Conservation (phyloP, 208 protist genomes). For the Phytomonas serpens region DNA sequence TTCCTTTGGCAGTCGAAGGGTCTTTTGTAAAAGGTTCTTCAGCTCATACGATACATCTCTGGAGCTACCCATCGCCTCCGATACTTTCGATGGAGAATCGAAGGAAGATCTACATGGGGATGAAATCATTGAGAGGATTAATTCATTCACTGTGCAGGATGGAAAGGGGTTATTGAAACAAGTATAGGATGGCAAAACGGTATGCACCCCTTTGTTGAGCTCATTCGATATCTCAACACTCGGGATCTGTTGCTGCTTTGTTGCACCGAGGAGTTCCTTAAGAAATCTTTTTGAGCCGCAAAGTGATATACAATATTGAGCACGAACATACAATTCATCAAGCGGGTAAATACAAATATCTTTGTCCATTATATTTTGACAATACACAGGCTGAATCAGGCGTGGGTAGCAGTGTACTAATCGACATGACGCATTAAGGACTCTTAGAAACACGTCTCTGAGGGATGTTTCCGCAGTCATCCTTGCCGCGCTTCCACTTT, state of each 20-base stretch:
- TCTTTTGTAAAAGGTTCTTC: not conserved
- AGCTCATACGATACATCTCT: not conserved
- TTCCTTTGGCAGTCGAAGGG: not conserved
- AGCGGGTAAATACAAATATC: not conserved
- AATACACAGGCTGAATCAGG: not conserved
- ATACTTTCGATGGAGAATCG: not conserved
- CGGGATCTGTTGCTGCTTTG: not conserved
- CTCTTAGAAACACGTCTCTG: not conserved
- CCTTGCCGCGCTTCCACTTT: not conserved
- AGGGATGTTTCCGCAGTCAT: not conserved
- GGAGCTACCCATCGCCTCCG: not conserved
- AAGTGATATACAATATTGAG: not conserved
- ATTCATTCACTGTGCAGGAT: not conserved
- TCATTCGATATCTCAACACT: not conserved
- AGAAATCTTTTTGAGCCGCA: not conserved
- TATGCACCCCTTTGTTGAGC: not conserved
- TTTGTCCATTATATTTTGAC: not conserved
- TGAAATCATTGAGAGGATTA: not conserved
- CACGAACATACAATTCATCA: conserved; percentile 2
- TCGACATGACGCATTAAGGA: not conserved
- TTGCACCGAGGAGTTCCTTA: not conserved
- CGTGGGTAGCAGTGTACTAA: not conserved
- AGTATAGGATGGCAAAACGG: not conserved
- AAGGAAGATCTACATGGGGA: not conserved
- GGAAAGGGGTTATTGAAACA: not conserved